Conservation (phyloP, 2,329 filamentous ascomycete genomes). For the Aspergillus aculeatus region DNA sequence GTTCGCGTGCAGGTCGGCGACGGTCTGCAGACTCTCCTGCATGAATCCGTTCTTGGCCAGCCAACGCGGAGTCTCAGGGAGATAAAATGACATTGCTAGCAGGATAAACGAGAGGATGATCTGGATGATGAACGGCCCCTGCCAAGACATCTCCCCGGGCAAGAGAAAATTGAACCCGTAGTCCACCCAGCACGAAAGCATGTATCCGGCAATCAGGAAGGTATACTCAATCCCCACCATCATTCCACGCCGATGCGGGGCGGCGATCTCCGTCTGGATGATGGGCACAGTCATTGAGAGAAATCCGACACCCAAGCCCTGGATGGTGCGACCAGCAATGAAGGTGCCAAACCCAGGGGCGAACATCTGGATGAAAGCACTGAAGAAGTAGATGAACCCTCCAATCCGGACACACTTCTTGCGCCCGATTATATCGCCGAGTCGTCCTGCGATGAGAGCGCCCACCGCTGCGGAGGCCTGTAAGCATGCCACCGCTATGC, state of each 20-base stretch:
- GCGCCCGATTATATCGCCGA: constrained; percentile 38
- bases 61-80: constrained; percentile 43
- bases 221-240: constrained; percentile 45
- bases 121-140: constrained; percentile 32
- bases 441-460: constrained; percentile 34
- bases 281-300: constrained; percentile 40
- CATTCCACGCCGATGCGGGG: constrained; percentile 36
- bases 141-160: constrained; percentile 34
- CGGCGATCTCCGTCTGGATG: constrained; percentile 40
- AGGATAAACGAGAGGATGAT: constrained; percentile 34
- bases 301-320: constrained; percentile 37
- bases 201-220: constrained; percentile 39
- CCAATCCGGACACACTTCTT: constrained; percentile 39
- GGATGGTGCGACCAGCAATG: constrained; percentile 35
- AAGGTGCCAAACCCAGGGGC: constrained; percentile 36
- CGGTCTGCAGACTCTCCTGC: constrained; percentile 40
- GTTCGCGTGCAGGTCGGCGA: constrained; percentile 42
- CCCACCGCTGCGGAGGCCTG: constrained; percentile 39
- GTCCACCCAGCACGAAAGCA: constrained; percentile 43
- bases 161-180: constrained; percentile 40
- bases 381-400: constrained; percentile 40
- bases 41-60: constrained; percentile 43
- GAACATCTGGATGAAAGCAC: constrained; percentile 39
- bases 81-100: constrained; percentile 37
- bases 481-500: constrained; percentile 38